phyloP scores from a whole-genome alignment of 345 rosid species.

The Cardamine occulta region DNA sequence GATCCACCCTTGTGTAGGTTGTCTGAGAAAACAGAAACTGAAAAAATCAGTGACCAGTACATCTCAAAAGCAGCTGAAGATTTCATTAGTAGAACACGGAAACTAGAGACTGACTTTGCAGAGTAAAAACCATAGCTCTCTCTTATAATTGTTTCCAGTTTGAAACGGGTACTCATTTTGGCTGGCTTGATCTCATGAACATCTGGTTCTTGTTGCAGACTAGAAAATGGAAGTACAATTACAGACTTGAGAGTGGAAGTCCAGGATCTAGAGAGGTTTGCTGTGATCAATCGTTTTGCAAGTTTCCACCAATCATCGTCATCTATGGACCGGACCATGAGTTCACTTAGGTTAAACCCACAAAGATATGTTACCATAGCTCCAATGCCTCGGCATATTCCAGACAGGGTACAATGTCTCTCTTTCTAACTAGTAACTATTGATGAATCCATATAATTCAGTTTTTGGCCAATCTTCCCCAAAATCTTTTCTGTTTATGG shows the following conservation, averaged over 20 bases:
- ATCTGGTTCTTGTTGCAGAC: constrained; percentile 50
- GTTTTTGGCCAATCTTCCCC: constrained; percentile 34
- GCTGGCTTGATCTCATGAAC: constrained; percentile 18
- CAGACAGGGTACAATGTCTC: constrained; percentile 88
- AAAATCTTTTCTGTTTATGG: constrained; percentile 21
- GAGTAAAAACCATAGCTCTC: constrained; percentile 49
- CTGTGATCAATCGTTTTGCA: constrained; percentile 87
- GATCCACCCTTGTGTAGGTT: constrained; percentile 41
- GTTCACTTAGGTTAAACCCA: constrained; percentile 54
- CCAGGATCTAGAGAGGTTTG: constrained; percentile 78
- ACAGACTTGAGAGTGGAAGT: constrained; percentile 76
- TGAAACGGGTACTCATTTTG: neutral
- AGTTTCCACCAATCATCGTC: constrained; percentile 60
- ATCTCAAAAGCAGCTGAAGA: constrained; percentile 70
- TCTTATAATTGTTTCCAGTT: constrained; percentile 2
- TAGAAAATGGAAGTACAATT: constrained; percentile 69
- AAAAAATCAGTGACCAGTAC: constrained; percentile 54
- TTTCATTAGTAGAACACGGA: constrained; percentile 54
- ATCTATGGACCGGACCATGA: constrained; percentile 49
- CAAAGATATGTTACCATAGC: constrained; percentile 86
- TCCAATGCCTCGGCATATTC: constrained; percentile 79
- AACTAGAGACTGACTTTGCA: constrained; percentile 62
- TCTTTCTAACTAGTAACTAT: constrained; percentile 62
- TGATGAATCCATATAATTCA: constrained; percentile 26
- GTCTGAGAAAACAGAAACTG: constrained; percentile 53